Evolutionary conservation across 1,139 yeast species (phyloP).

Genomic region (Debaryomyces fabryi): DNA sequence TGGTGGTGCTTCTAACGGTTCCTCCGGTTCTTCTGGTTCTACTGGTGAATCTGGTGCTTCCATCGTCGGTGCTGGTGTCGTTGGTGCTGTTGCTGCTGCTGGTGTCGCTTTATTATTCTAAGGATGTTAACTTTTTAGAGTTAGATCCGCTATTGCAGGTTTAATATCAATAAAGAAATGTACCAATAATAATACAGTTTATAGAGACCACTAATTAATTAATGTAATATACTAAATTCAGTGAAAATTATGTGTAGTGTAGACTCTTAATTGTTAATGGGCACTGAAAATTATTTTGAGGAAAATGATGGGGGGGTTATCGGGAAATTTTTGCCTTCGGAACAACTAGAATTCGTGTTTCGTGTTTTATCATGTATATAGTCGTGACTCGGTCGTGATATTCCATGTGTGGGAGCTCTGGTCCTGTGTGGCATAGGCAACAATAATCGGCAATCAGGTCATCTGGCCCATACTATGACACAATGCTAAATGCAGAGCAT

Average conservation of each 20-base stretch:
- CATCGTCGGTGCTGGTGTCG: conserved; percentile 26
- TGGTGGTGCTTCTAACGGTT: conserved; percentile 32
- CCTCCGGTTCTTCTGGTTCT: conserved; percentile 22
- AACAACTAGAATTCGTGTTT: neutral
- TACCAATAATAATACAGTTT: conserved; percentile 7
- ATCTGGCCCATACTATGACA: neutral
- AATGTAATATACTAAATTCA: conserved; percentile 4
- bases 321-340: neutral
- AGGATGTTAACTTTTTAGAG: conserved; percentile 12
- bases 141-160: neutral
- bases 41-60: conserved; percentile 19
- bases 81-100: conserved; percentile 35
- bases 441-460: neutral
- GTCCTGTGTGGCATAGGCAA: too few relatives aligned
- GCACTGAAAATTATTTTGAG: neutral
- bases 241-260: neutral
- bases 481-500: neutral
- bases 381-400: neutral
- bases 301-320: too few relatives aligned
- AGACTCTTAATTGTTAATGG: neutral
- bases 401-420: neutral
- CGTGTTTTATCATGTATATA: neutral
- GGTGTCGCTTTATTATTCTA: conserved; percentile 35
- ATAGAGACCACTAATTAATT: conserved; percentile 8
- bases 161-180: conserved; percentile 3